A percentile compares a stretch with the other conserved stretches of the same genome.
Conservation (phyloP, 345 rosid species). For the Pseudoturritis turrita region DNA sequence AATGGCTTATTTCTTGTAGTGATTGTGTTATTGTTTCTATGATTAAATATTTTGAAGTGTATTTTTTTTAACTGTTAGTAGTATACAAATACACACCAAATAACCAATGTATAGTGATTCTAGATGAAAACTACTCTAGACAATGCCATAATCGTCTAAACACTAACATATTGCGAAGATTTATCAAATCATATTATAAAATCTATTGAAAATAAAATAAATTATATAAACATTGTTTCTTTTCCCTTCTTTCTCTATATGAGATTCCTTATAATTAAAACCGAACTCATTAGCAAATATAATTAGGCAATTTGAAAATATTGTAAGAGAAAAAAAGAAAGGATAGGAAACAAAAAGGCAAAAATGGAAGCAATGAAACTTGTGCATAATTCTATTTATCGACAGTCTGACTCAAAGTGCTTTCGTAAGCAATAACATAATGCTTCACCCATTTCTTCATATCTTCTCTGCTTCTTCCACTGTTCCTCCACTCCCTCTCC, state of each 20-base stretch:
- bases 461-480: conserved; percentile 8
- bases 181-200: neutral
- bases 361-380: conserved; percentile 24
- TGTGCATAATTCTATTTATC: conserved; percentile 33
- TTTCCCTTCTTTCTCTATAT: neutral
- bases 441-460: conserved; percentile 32
- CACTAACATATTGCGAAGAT: neutral
- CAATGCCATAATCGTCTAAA: neutral
- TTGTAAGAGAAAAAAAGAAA: neutral
- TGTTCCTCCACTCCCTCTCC: conserved; percentile 21
- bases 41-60: no score
- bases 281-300: neutral
- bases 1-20: no score
- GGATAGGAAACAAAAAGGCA: neutral
- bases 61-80: no score
- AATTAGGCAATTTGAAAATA: neutral
- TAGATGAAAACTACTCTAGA: neutral
- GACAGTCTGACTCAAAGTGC: conserved; percentile 37
- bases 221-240: neutral
- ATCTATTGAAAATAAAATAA: neutral
- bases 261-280: no score
- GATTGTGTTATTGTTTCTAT: no score
- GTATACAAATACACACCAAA: no score
- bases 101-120: no score
- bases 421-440: conserved; percentile 29